Conservation (phyloP, 2,329 filamentous ascomycete genomes). For the Fusarium protoensiforme region DNA sequence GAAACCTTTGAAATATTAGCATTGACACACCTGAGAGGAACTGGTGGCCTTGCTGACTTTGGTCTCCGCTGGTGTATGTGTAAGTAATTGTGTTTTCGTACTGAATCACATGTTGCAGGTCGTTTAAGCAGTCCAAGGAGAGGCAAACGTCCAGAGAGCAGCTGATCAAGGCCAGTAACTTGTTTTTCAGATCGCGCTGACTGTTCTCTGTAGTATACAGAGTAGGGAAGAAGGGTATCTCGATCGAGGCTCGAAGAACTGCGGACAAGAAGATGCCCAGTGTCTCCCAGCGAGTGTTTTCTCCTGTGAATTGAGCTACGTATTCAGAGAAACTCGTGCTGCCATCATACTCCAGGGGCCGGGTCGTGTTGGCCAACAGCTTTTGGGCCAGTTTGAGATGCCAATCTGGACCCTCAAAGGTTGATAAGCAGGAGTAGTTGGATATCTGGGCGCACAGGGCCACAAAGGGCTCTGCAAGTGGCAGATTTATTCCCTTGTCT, state of each 20-base stretch:
- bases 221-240: neutral
- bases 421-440: neutral
- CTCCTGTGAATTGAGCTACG: neutral
- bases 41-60: neutral
- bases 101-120: neutral
- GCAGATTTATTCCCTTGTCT: neutral
- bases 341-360: neutral
- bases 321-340: neutral
- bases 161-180: neutral
- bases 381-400: neutral
- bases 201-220: neutral
- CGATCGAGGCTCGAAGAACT: neutral
- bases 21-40: neutral
- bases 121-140: neutral
- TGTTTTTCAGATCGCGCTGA: neutral
- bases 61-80: neutral
- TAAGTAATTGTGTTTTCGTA: neutral
- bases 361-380: neutral
- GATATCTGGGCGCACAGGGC: neutral
- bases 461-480: neutral
- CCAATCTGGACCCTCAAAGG: neutral
- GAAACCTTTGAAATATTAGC: neutral
- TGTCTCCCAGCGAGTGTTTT: neutral
- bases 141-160: neutral
- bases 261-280: neutral